Conservation (phyloP, 768 basidiomycete genomes). For the Trametes elegans region DNA sequence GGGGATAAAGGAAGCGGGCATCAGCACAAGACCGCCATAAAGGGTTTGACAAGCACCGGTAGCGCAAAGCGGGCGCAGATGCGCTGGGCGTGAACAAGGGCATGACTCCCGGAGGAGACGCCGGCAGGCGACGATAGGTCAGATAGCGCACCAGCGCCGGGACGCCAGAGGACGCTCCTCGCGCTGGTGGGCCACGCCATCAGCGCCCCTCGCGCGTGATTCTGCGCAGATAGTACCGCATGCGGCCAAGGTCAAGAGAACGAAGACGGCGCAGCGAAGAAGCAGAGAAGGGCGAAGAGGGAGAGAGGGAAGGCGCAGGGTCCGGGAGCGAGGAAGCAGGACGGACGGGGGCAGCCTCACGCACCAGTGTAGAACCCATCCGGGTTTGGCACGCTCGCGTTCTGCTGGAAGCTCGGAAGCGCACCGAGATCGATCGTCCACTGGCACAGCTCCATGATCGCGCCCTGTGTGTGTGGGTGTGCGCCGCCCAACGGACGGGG, state of each 20-base stretch:
- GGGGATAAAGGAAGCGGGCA: neutral
- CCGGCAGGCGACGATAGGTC: no score
- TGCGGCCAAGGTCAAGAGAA: no score
- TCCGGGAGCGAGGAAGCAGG: neutral
- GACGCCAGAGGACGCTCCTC: no score
- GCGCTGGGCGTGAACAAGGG: neutral
- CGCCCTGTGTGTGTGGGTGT: slow-evolving; percentile 44
- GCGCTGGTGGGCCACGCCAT: no score
- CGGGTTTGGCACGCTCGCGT: slow-evolving; percentile 52
- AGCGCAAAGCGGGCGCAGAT: no score
- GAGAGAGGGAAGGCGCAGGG: neutral
- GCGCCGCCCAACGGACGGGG: neutral
- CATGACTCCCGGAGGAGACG: no score
- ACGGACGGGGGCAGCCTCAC: slow-evolving; percentile 18
- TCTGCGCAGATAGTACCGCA: no score
- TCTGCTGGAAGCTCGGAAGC: slow-evolving; percentile 75
- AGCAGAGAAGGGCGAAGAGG: neutral
- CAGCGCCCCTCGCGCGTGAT: no score
- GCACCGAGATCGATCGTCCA: slow-evolving; percentile 85
- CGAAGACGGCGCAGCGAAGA: neutral
- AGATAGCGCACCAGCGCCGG: no score
- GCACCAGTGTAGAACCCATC: slow-evolving; percentile 79
- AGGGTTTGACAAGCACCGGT: slow-evolving; percentile 1
- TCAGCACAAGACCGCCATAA: neutral
- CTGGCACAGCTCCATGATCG: slow-evolving; percentile 71